Conservation (phyloP, 129 eudicot species). For the Centella asiatica region DNA sequence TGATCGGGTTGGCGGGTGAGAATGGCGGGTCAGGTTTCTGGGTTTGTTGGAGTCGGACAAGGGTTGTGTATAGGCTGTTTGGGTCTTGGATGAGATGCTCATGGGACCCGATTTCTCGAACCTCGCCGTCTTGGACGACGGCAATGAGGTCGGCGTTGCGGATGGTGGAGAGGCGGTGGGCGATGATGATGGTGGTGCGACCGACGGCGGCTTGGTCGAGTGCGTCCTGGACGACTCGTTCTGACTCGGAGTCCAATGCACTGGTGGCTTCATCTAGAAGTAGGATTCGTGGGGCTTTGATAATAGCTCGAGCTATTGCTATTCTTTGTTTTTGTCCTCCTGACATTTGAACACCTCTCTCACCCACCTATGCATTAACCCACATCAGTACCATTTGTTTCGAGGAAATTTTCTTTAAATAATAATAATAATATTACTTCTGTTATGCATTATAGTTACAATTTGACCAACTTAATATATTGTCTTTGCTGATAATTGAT, state of each 20-base stretch:
- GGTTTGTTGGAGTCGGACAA: constrained; percentile 56
- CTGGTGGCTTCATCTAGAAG: constrained; percentile 96
- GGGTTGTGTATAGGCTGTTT: constrained; percentile 55
- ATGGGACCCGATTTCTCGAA: constrained; percentile 68
- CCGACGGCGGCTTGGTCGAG: constrained; percentile 70
- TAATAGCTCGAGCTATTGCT: constrained; percentile 79
- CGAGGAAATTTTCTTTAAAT: no score
- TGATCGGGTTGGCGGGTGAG: neutral
- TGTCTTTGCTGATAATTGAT: no score
- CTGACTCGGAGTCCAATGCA: constrained; percentile 82
- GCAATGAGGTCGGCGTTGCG: constrained; percentile 62
- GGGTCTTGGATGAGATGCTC: constrained; percentile 48
- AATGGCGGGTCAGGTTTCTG: constrained; percentile 16
- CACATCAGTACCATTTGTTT: no score
- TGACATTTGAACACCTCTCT: constrained; percentile 85
- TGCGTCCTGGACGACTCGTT: constrained; percentile 76
- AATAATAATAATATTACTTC: no score
- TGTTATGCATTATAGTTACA: no score
- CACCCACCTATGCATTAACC: constrained; percentile 70
- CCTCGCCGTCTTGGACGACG: constrained; percentile 61
- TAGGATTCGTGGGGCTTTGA: constrained; percentile 78
- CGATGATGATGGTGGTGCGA: constrained; percentile 74
- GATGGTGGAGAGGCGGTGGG: constrained; percentile 87
- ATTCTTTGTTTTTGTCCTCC: constrained; percentile 98
- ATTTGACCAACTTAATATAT: no score